These are phyloP conservation scores for Mucor racemosus DNA, from an alignment of 371 early-diverging fungal genomes.

Conservation along the genomic window DNA sequence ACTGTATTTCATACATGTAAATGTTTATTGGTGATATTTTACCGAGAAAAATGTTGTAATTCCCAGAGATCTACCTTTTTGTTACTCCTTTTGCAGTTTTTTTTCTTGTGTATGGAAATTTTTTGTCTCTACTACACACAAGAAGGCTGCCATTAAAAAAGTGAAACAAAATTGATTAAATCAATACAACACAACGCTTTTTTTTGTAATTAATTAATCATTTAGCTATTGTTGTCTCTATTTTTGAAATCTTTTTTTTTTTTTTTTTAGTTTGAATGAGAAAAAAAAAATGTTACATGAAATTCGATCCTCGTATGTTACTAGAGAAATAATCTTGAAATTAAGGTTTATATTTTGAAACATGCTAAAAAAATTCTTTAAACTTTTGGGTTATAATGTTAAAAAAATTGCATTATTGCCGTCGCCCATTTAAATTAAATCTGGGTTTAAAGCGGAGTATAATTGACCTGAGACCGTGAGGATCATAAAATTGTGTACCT, in stretches of 20 bases:
- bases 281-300: conserved; percentile 1
- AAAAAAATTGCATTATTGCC: background rate
- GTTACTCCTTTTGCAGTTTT: background rate
- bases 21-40: background rate
- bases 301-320: background rate
- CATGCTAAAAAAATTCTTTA: background rate
- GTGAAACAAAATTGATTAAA: conserved; percentile 1
- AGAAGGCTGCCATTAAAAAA: background rate
- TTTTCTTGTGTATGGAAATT: background rate
- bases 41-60: background rate
- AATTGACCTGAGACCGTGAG: background rate
- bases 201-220: background rate
- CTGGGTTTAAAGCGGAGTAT: background rate
- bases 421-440: background rate
- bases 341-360: background rate
- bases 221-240: background rate
- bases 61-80: background rate
- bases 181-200: background rate
- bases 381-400: background rate
- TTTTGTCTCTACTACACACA: too few relatives aligned
- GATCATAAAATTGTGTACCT: conserved; percentile 1
- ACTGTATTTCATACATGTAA: background rate
- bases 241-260: background rate
- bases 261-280: background rate
- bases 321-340: background rate